phyloP scores from a whole-genome alignment of 2,329 filamentous ascomycete species.

The Fusarium acutatum region DNA sequence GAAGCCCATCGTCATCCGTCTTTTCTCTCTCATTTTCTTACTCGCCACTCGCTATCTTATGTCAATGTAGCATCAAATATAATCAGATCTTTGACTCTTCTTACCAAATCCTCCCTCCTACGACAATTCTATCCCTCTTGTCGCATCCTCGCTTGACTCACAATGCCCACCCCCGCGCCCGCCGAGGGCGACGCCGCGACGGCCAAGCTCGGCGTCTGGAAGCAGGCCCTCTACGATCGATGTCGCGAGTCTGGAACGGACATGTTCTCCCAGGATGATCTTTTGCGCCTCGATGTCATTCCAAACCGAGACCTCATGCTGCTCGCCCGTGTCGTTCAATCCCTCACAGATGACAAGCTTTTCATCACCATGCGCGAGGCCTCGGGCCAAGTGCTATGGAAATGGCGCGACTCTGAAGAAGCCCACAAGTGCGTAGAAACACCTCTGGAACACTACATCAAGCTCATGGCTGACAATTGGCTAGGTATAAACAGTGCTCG shows the following conservation, averaged over 20 bases:
- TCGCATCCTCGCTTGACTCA: conserved; percentile 31
- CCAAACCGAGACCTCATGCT: conserved; percentile 64
- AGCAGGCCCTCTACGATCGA: conserved; percentile 65
- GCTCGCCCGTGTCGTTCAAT: conserved; percentile 65
- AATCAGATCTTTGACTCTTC: neutral
- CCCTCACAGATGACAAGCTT: conserved; percentile 67
- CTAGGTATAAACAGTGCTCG: conserved; percentile 65
- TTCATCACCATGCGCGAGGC: conserved; percentile 57
- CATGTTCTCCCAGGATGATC: conserved; percentile 67
- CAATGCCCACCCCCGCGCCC: conserved; percentile 43
- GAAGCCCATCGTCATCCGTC: conserved; percentile 14
- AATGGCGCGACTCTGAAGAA: conserved; percentile 66
- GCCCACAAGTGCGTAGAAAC: conserved; percentile 63
- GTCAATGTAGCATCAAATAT: conserved; percentile 41
- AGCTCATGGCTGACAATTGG: conserved; percentile 19
- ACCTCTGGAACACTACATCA: neutral
- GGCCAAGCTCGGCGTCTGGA: conserved; percentile 60
- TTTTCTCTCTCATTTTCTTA: neutral
- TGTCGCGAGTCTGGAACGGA: conserved; percentile 60
- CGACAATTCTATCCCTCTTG: neutral
- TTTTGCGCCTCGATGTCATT: conserved; percentile 65
- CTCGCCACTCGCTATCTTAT: conserved; percentile 16
- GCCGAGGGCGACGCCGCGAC: conserved; percentile 45
- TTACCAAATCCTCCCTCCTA: neutral
- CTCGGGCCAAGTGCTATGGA: conserved; percentile 59